phyloP scores from a whole-genome alignment of 2,329 filamentous ascomycete genomes.

The Pleoardoris graminearum region DNA sequence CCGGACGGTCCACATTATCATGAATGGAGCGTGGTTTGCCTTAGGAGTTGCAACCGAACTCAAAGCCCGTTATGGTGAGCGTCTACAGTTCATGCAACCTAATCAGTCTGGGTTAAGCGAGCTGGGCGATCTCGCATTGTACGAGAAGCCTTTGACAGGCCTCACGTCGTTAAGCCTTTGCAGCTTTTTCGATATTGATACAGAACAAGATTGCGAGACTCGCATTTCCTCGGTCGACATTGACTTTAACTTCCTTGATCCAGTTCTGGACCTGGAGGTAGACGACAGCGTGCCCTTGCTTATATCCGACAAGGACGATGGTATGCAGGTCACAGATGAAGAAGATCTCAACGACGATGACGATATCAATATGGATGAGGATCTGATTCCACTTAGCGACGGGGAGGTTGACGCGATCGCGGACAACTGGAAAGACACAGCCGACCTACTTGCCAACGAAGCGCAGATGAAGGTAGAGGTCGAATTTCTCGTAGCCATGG shows the following conservation, averaged over 20 bases:
- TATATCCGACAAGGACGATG: not conserved
- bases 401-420: not conserved
- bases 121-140: not conserved
- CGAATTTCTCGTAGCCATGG: not conserved
- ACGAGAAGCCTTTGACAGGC: not conserved
- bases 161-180: not conserved
- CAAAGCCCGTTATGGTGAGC: slow-evolving; percentile 6
- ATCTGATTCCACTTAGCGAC: not conserved
- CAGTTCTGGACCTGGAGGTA: not conserved
- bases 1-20: slow-evolving; percentile 10
- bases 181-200: not conserved
- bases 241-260: not conserved
- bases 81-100: slow-evolving; percentile 10
- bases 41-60: slow-evolving; percentile 14
- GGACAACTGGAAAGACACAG: not conserved
- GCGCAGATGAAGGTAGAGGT: not conserved
- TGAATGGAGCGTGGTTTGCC: slow-evolving; percentile 20
- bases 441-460: not conserved
- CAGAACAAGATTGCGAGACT: not conserved
- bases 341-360: slow-evolving; percentile 6
- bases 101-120: not conserved
- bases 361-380: slow-evolving; percentile 8
- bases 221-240: not conserved
- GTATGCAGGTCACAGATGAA: not conserved
- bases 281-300: not conserved